Percentiles rank a stretch among this genome's conserved stretches.
phyloP scores from a whole-genome alignment of 2,329 filamentous ascomycete species.

The Talaromyces rugulosus region DNA sequence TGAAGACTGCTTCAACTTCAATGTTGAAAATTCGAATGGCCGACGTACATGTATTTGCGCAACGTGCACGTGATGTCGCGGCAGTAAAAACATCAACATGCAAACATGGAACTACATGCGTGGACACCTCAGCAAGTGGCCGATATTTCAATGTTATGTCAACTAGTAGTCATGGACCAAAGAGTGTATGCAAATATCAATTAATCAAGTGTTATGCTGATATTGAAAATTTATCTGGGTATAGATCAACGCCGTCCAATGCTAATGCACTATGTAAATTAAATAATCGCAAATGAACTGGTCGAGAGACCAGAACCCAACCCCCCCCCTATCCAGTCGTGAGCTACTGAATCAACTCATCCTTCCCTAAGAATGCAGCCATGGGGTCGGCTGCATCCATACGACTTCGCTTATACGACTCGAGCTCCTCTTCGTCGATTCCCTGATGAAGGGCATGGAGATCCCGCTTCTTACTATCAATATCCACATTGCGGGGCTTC shows the following conservation, averaged over 20 bases:
- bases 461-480: slow-evolving; percentile 63
- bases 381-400: slow-evolving; percentile 77
- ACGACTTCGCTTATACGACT: slow-evolving; percentile 74
- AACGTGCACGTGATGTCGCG: too few relatives aligned
- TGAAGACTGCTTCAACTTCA: background rate
- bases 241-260: slow-evolving; percentile 14
- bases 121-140: too few relatives aligned
- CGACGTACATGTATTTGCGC: too few relatives aligned
- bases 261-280: slow-evolving; percentile 3
- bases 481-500: slow-evolving; percentile 29
- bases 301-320: background rate
- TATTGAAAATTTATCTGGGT: slow-evolving; percentile 16
- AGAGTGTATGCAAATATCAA: background rate
- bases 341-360: slow-evolving; percentile 54
- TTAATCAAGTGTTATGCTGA: background rate
- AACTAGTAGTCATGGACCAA: background rate
- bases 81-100: background rate
- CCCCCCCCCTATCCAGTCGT: background rate
- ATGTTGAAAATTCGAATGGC: background rate
- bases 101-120: too few relatives aligned
- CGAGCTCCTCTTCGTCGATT: slow-evolving; percentile 77
- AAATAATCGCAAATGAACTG: background rate
- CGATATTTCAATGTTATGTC: background rate
- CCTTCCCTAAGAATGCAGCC: slow-evolving; percentile 73
- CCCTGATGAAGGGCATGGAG: slow-evolving; percentile 74